These are phyloP conservation scores for Tulasnella sp. DNA, from an alignment of 768 basidiomycete genomes.

Conservation along the genomic window DNA sequence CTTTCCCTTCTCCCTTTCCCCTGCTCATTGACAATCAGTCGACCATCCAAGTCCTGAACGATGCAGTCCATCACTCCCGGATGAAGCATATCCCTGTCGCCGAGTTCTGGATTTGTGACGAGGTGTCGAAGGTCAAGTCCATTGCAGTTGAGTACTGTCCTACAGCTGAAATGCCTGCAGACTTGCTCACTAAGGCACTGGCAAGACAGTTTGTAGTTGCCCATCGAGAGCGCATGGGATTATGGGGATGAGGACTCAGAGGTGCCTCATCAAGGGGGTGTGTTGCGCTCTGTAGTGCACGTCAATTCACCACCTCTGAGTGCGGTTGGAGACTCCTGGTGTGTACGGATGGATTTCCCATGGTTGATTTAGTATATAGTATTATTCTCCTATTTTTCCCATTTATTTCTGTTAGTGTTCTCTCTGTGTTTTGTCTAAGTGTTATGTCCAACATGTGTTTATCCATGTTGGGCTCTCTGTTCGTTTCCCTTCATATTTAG, in stretches of 20 bases:
- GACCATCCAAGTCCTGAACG: neutral
- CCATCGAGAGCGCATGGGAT: neutral
- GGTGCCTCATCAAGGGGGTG: neutral
- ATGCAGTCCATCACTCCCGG: neutral
- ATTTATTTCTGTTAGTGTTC: neutral
- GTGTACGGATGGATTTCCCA: too few relatives aligned
- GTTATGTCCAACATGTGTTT: neutral
- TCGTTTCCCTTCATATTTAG: too few relatives aligned
- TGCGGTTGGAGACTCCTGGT: too few relatives aligned
- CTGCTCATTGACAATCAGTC: constrained; percentile 12
- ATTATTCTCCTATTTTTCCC: neutral
- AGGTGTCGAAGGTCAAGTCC: neutral
- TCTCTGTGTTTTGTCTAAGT: neutral
- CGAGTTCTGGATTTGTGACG: neutral
- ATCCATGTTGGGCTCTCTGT: neutral
- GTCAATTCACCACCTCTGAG: neutral
- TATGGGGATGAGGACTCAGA: neutral
- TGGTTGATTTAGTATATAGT: neutral
- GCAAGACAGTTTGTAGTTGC: neutral
- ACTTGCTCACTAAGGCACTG: constrained; percentile 11
- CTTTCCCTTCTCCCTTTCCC: constrained; percentile 8
- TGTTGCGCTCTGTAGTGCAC: neutral
- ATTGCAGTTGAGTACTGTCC: neutral
- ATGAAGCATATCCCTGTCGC: neutral
- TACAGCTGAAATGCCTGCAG: constrained; percentile 6